Evolutionary conservation across 2,329 filamentous ascomycete genomes (phyloP), one percentile per base, ranked within the genome.

Genomic region (Beauveria scarabaeidicola): DNA sequence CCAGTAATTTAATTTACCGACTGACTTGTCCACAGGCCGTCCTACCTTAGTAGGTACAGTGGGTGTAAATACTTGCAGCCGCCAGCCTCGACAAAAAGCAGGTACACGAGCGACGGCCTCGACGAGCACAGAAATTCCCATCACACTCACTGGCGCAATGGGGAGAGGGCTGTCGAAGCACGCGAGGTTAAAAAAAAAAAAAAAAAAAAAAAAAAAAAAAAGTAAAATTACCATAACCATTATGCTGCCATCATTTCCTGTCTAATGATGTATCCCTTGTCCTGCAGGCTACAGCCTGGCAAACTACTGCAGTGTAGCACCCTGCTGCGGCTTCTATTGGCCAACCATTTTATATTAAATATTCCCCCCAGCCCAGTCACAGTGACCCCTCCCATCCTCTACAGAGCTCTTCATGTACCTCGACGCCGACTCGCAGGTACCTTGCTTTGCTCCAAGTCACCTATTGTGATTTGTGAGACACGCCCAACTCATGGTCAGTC

Each of bases 341-440:
- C 43, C 43, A 46, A 17, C 5, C 43, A 46, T 17, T 11, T 46
- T 15, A 46, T 46, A 46, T 46, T 46, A 17, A 25, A 46, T 46
- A 21, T 19, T 19, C 19, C 43, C 41, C 43, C 43, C 4, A 15
- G 10, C 19, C 43, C 13, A 44, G 43, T 21, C 43, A 21, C 19
- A 23, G 43, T 19, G 43, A 44, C 19, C 19, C 29, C 48, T 21
- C 13, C 15, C 51, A 23, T 43, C 29, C 43, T 9, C 23, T 32
- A 48, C 19, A 15, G 21, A 50, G 47, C n/a, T 40, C 40, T 25
- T 29, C 46, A 58, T 11, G 55, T 58, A 58, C 55, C 55, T 51
- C 47, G 47, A 58, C 7, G 55, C 25, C 32, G 23, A 19, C 55
- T 43, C 7, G 43, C 46, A 58, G 23, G 55, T 58, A 58, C 46